Conservation (phyloP, 2,329 filamentous ascomycete genomes). For the Curvularia verruculosa region DNA sequence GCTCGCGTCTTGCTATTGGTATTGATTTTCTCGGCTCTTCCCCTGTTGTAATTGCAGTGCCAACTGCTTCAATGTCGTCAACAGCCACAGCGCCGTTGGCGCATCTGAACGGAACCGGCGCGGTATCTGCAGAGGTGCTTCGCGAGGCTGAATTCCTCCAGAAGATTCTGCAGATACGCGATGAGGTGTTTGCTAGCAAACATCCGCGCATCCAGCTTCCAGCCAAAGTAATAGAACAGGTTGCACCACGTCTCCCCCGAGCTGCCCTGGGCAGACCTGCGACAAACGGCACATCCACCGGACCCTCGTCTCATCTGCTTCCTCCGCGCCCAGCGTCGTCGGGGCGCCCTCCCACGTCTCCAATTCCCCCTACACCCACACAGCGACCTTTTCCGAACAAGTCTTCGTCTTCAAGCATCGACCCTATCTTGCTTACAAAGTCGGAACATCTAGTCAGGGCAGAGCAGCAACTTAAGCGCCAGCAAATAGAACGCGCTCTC, state of each 20-base stretch:
- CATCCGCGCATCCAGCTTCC: slow-evolving; percentile 68
- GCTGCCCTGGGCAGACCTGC: slow-evolving; percentile 37
- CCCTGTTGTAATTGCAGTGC: slow-evolving; percentile 29
- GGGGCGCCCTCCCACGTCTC: slow-evolving; percentile 29
- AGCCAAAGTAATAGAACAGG: slow-evolving; percentile 56
- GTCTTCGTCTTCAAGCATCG: slow-evolving; percentile 69
- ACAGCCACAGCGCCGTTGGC: slow-evolving; percentile 35
- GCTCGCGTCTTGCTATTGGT: slow-evolving; percentile 24
- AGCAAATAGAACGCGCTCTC: slow-evolving; percentile 77
- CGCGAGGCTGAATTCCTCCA: slow-evolving; percentile 65
- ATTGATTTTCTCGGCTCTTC: slow-evolving; percentile 22
- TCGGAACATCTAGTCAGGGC: slow-evolving; percentile 83
- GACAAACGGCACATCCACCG: slow-evolving; percentile 42
- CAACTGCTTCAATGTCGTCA: slow-evolving; percentile 41
- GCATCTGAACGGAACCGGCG: slow-evolving; percentile 42
- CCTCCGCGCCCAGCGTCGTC: slow-evolving; percentile 42
- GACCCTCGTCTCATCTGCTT: slow-evolving; percentile 30
- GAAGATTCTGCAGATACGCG: slow-evolving; percentile 79
- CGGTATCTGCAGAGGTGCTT: slow-evolving; percentile 46
- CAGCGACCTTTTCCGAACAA: slow-evolving; percentile 47
- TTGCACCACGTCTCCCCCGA: slow-evolving; percentile 44
- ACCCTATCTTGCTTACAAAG: slow-evolving; percentile 84
- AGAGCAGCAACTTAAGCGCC: slow-evolving; percentile 78
- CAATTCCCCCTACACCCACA: slow-evolving; percentile 28
- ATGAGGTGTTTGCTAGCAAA: slow-evolving; percentile 78